Conservation (phyloP, 2,329 filamentous ascomycete species). For the Sporothrix sp. region DNA sequence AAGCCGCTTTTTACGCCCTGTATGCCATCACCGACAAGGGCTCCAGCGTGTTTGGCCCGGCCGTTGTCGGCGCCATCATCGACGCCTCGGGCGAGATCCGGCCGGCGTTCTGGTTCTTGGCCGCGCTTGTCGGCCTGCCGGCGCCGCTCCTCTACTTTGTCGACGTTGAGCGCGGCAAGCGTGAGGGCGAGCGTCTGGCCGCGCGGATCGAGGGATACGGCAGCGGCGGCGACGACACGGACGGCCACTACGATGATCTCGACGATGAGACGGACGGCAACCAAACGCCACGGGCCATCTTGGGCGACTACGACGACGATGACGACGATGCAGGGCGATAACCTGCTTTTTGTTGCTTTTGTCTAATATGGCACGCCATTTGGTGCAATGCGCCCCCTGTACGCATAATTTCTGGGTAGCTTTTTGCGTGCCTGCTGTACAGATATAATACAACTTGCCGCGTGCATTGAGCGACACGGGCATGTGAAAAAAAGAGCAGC, state of each 20-base stretch:
- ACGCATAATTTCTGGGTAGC: too few relatives aligned
- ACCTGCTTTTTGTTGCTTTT: too few relatives aligned
- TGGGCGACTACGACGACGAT: conserved; percentile 26
- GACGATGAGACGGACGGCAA: conserved; percentile 22
- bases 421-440: too few relatives aligned
- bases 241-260: too few relatives aligned
- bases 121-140: conserved; percentile 71
- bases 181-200: conserved; percentile 56
- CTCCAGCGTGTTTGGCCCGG: conserved; percentile 84
- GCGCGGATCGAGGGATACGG: conserved; percentile 45
- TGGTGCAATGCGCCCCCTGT: too few relatives aligned
- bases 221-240: conserved; percentile 13
- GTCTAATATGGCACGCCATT: too few relatives aligned
- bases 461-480: too few relatives aligned
- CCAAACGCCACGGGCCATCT: conserved; percentile 27
- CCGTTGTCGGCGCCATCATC: conserved; percentile 87
- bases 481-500: too few relatives aligned
- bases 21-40: conserved; percentile 98
- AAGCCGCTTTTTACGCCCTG: conserved; percentile 91
- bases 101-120: conserved; percentile 87
- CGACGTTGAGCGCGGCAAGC: conserved; percentile 68
- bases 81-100: conserved; percentile 72
- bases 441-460: too few relatives aligned
- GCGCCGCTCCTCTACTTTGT: conserved; percentile 78
- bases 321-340: background rate